phyloP scores from a whole-genome alignment of 176 grass and related monocot genomes.

The Areca catechu region DNA sequence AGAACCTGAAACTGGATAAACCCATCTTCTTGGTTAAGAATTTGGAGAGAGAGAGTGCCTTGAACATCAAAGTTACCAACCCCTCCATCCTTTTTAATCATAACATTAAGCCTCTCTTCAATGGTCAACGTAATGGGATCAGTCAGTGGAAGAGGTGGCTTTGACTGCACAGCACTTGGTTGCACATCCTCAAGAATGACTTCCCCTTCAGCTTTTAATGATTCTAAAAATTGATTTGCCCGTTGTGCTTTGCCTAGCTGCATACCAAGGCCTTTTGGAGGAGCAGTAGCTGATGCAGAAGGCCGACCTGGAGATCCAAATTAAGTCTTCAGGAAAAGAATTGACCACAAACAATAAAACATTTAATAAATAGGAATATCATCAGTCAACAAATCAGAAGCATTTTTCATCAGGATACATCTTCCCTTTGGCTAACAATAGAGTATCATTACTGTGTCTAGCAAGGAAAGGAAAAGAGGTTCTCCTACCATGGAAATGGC shows the following conservation, averaged over 20 bases:
- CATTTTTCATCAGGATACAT: too few relatives aligned
- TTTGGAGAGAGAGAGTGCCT: constrained; percentile 83
- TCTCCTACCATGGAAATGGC: too few relatives aligned
- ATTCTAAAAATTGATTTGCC: constrained; percentile 60
- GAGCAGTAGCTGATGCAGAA: constrained; percentile 38
- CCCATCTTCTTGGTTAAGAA: constrained; percentile 60
- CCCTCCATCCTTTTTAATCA: constrained; percentile 60
- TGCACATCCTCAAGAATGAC: constrained; percentile 66
- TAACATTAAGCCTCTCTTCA: constrained; percentile 70
- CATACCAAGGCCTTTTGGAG: constrained; percentile 60
- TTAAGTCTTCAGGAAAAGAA: not conserved
- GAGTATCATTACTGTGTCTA: too few relatives aligned
- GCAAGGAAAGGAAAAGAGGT: too few relatives aligned
- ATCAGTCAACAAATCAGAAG: too few relatives aligned
- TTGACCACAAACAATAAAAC: not conserved
- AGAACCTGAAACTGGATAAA: constrained; percentile 86
- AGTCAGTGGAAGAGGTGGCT: constrained; percentile 39
- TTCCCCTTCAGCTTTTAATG: constrained; percentile 85
- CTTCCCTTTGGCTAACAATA: too few relatives aligned
- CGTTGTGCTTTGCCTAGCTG: constrained; percentile 55
- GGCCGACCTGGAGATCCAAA: constrained; percentile 32
- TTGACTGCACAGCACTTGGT: constrained; percentile 46
- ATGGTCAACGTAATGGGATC: constrained; percentile 75
- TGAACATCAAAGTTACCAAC: constrained; percentile 76
- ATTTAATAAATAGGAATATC: not conserved